Conservation (phyloP, 768 basidiomycete genomes). For the Lactarius hengduanensis region DNA sequence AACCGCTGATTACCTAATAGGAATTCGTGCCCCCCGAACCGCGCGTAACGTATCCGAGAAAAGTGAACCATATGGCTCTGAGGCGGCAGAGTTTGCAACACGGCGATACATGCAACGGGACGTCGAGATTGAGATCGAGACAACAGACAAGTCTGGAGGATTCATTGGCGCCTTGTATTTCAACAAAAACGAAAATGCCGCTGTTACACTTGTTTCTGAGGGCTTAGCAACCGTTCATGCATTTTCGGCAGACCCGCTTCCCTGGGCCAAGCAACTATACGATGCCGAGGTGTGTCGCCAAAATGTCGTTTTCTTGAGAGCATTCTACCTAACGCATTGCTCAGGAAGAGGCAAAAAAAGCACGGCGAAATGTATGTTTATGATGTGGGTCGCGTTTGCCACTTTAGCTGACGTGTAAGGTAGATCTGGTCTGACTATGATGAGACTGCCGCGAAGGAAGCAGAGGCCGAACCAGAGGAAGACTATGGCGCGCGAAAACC, state of each 20-base stretch:
- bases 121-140: conserved; percentile 88
- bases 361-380: conserved; percentile 66
- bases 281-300: conserved; percentile 71
- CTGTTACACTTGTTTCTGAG: conserved; percentile 78
- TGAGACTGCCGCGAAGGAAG: conserved; percentile 61
- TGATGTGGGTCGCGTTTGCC: not conserved
- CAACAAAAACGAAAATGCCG: conserved; percentile 85
- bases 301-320: not conserved
- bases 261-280: conserved; percentile 77
- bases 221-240: conserved; percentile 86
- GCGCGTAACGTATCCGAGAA: conserved; percentile 81
- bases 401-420: not conserved
- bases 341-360: conserved; percentile 79
- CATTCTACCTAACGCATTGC: conserved; percentile 4
- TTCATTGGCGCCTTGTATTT: conserved; percentile 88
- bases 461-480: conserved; percentile 46
- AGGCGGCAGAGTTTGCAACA: conserved; percentile 77
- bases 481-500: conserved; percentile 60
- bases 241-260: conserved; percentile 79
- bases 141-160: conserved; percentile 91
- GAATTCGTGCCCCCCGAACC: conserved; percentile 87
- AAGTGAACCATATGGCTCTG: conserved; percentile 82
- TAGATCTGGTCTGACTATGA: conserved; percentile 90
- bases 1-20: conserved; percentile 38
- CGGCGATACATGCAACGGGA: conserved; percentile 91